Base-by-base conservation (phyloP, 371 early-diverging fungal species). In the Mortierella polycephala region DNA sequence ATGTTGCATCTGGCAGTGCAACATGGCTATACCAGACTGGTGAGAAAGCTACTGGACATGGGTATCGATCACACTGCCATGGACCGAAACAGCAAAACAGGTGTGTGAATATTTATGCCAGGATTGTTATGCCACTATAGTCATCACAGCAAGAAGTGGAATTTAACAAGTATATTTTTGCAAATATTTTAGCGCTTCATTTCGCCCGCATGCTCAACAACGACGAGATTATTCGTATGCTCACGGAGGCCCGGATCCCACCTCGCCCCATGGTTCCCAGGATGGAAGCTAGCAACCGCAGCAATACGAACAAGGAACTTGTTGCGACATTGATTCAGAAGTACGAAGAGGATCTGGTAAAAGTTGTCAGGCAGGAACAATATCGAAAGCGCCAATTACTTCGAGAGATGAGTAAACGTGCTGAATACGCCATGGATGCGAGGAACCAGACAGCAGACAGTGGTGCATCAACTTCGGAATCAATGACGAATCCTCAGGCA, bases 21-120 rank as follows among this genome's bases (percentile, higher is more conserved):
- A 13, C 41, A 47, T 14, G 63, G 67, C 44, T 69, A 72, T 69
- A 18, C 39, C 0, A 42, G 56, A 2, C 67, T 79, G 12, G 67
- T 58, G 7, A 60, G 50, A n/a, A 73, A 72, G 23, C 58, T 79
- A 2, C 14, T 79, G 13, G 62, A 20, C 10, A 79, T 79, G 79
- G 79, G 79, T 2, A 79, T 79, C 14, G 79, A 79, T 49, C 69
- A 79, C 21, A 73, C 72, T 11, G 70, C 79, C n/a, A 42, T 69
- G 46, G 79, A 72, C 50, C 62, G 67, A 23, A 79, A 79, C 55
- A 66, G 66, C 42, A 79, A 63, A 51, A 69, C 79, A 54, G 79
- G 77, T 64, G 67, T 45, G 55, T 51, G 46, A 12, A 52, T 18
- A 9, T 37, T 3, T 5, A n/a, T 21, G 45, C n/a, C 12, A 44